Base-by-base conservation (phyloP, 202 grass and related monocot genomes). In the Dendrocalamus latiflorus region DNA sequence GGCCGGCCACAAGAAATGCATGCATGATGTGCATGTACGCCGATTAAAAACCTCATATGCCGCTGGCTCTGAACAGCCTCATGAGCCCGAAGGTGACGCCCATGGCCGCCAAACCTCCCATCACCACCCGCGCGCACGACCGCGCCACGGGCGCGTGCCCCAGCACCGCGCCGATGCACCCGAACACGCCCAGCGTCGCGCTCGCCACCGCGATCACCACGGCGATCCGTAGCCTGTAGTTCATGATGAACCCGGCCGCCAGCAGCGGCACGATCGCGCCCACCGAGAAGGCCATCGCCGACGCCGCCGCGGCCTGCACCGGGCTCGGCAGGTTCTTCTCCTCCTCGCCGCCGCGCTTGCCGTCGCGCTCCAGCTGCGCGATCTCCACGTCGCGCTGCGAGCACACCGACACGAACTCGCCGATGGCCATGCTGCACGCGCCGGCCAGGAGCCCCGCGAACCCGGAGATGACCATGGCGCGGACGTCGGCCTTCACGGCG, bases 351-450 rank as follows among this genome's bases (percentile, higher is more conserved):
- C 76, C 86, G 6, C 64, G 26, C 64, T 50, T 78, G 14, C 81
- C 86, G 73, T 92, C 75, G 30, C 73, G 85, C 42, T 79, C 75
- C 21, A 94, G 59, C 74, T 89, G 94, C 17, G 90, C 84, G 16
- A 93, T 4, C 90, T 97, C 94, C 6, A 89, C 88, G 81, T 97
- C 94, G 45, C 89, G 66, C 84, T 97, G 94, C 22, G 90, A 91
- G 82, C 82, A 97, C 36, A 97, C 94, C 0, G 94, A 97, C 22
- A 97, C 92, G 76, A 91, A 97, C 83, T 98, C 95, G 30, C 95
- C 95, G 85, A 98, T 93, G 30, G 92, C 92, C 95, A 98, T 97
- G 90, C 94, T 97, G 86, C 81, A 94, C 1, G 92, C 94, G 14
- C 94, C 94, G 0, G 94, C 94, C 51, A 97, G 85, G 6, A 94